Percentiles rank a stretch among this genome's conserved stretches.
phyloP scores from a whole-genome alignment of 805 yeast genomes.

The Wickerhamomyces canadensis region DNA sequence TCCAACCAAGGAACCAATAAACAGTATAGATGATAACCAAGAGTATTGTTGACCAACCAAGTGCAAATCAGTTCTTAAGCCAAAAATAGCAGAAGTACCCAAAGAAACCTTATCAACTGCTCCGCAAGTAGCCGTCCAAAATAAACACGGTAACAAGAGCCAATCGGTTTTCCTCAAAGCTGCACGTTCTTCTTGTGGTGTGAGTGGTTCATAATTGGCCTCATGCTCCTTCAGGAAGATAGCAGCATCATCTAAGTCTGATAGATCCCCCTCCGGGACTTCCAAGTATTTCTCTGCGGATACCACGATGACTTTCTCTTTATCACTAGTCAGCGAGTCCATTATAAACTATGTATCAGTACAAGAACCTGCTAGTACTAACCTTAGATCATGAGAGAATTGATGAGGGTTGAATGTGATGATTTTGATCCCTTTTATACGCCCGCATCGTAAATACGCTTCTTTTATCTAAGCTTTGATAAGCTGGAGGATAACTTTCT shows the following conservation, averaged over 20 bases:
- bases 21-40: constrained; percentile 37
- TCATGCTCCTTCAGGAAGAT: constrained; percentile 19
- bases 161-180: constrained; percentile 34
- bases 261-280: too few relatives aligned
- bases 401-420: too few relatives aligned
- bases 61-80: constrained; percentile 33
- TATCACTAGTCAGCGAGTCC: too few relatives aligned
- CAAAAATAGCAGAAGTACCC: constrained; percentile 42
- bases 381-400: too few relatives aligned
- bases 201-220: constrained; percentile 20
- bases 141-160: constrained; percentile 32
- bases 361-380: too few relatives aligned
- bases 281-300: too few relatives aligned
- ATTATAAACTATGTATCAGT: too few relatives aligned
- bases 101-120: constrained; percentile 40
- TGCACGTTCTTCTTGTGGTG: constrained; percentile 26
- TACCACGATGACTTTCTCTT: too few relatives aligned
- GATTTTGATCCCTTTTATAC: too few relatives aligned
- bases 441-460: too few relatives aligned
- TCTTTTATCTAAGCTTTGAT: too few relatives aligned
- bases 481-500: too few relatives aligned
- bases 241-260: constrained; percentile 21
- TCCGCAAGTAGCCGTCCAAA: constrained; percentile 30
- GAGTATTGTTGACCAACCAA: constrained; percentile 36
- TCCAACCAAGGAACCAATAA: constrained; percentile 37